Percentiles rank a stretch among this genome's conserved stretches.
Evolutionary conservation across 2,329 filamentous ascomycete genomes (phyloP).

Genomic region (Claviceps monticola): DNA sequence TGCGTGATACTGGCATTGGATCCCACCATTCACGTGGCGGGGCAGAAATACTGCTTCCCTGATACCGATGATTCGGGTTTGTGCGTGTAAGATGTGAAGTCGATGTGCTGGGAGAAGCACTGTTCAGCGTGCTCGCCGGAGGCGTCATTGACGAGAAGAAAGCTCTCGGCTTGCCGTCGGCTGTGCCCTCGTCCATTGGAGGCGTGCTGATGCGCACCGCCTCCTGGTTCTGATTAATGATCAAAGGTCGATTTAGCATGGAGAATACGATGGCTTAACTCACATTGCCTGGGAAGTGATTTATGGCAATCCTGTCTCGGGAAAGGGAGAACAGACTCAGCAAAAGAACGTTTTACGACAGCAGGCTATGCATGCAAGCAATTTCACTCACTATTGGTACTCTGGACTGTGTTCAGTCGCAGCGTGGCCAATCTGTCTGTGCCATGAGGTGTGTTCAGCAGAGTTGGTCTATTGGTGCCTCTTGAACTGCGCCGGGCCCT

Average conservation of each 20-base stretch:
- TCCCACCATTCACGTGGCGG: conserved; percentile 25
- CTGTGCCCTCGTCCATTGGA: conserved; percentile 25
- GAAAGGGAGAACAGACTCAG: background rate
- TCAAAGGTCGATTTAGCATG: too few relatives aligned
- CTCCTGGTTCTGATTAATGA: conserved; percentile 22
- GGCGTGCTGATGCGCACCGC: conserved; percentile 35
- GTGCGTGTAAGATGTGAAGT: conserved; percentile 7
- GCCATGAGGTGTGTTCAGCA: background rate
- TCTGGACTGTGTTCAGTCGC: background rate
- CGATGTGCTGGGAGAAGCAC: background rate
- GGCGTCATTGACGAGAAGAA: conserved; percentile 30
- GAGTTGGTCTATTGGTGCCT: background rate
- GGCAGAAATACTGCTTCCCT: conserved; percentile 11
- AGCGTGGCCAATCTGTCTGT: background rate
- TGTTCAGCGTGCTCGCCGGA: conserved; percentile 8
- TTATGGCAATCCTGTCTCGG: conserved; percentile 8
- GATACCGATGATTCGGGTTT: conserved; percentile 8
- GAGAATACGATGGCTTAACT: conserved; percentile 4
- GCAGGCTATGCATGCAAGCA: background rate
- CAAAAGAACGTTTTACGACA: background rate
- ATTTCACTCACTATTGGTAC: conserved; percentile 2
- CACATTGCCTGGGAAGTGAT: conserved; percentile 23
- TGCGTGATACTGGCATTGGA: conserved; percentile 11
- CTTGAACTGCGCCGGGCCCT: conserved; percentile 18
- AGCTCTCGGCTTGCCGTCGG: conserved; percentile 22